Base-by-base conservation (phyloP, 2,329 filamentous ascomycete species). In the Cladosporium sp. region DNA sequence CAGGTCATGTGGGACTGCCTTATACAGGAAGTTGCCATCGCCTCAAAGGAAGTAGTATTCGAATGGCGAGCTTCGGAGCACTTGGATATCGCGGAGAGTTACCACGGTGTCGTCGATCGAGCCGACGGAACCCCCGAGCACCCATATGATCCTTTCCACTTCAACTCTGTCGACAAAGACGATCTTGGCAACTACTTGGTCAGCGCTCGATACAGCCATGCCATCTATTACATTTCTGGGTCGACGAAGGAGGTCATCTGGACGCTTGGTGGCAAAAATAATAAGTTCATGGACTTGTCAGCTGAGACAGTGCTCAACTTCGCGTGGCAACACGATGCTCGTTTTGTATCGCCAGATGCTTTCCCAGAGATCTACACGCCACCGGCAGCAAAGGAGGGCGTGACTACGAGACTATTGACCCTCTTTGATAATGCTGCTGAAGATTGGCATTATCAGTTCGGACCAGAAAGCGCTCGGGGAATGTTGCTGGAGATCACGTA, bases 371-470 rank as follows among this genome's bases (percentile, higher is more conserved):
- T 57, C 33, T 66, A 65, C 49, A 54, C 38, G 4, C 53, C 61
- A 14, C 60, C 59, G n/a, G 34, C 44, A 11, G 54, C 54, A 9
- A 37, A 53, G 22, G 43, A 53, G 28, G 63, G 61, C 10, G 53
- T 56, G 14, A 63, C 71, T 2, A 71, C 74, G 31, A 73, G 74
- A 37, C 61, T 75, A 11, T 68, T 81, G 46, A 76, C 74, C 2
- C 62, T 81, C 13, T 81, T 77, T 54, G 76, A 80, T 55, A 81
- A 81, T 61, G 70, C 73, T 3, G 75, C 72, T 0, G 70, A 77
- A 51, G 75, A 74, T 49, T 54, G 60, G 48, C 58, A 65, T 34
- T 66, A 67, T 55, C 58, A 63, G 16, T 64, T 63, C 35, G 62
- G 63, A 9, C 35, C 61, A 34, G 46, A 57, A 10, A 58, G 60